These are phyloP conservation scores for Laetiporus sulphureus DNA, from an alignment of 1,284 basidiomycete genomes.

Conservation along the genomic window DNA sequence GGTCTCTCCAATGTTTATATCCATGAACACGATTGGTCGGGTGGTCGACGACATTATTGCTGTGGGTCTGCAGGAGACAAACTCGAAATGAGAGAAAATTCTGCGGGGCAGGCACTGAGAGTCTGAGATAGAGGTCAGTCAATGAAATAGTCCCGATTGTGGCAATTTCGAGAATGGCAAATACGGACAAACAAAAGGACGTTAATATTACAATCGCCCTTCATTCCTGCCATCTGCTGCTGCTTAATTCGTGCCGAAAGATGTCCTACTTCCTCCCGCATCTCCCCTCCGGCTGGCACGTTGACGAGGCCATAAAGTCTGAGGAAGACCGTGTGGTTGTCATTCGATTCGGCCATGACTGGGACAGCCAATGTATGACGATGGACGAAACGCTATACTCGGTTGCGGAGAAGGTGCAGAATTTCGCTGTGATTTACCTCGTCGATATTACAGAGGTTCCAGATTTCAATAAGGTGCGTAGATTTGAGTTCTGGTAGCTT, in stretches of 20 bases:
- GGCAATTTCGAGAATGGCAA: no score
- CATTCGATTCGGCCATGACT: slow-evolving; percentile 94
- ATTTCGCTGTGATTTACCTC: slow-evolving; percentile 96
- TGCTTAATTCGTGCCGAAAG: slow-evolving; percentile 4
- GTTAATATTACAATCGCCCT: not conserved
- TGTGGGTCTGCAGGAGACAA: no score
- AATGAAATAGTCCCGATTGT: no score
- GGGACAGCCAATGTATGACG: slow-evolving; percentile 94
- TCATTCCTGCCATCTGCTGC: slow-evolving; percentile 1
- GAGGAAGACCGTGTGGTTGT: slow-evolving; percentile 96
- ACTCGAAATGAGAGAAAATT: no score
- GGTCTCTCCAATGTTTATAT: slow-evolving; percentile 92
- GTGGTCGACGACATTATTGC: slow-evolving; percentile 21
- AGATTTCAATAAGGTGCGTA: slow-evolving; percentile 93
- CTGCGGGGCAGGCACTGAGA: no score
- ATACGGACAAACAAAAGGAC: not conserved
- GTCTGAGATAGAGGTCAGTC: no score
- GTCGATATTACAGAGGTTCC: slow-evolving; percentile 97
- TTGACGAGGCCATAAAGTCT: slow-evolving; percentile 95
- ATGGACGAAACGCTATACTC: slow-evolving; percentile 98
- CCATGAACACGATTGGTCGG: slow-evolving; percentile 93
- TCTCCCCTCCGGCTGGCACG: slow-evolving; percentile 94
- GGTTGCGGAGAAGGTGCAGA: slow-evolving; percentile 94
- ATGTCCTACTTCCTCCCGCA: slow-evolving; percentile 90
- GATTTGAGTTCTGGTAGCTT: not conserved